Evolutionary conservation across 2,329 filamentous ascomycete genomes (phyloP).

Genomic region (Penicillium sp.): DNA sequence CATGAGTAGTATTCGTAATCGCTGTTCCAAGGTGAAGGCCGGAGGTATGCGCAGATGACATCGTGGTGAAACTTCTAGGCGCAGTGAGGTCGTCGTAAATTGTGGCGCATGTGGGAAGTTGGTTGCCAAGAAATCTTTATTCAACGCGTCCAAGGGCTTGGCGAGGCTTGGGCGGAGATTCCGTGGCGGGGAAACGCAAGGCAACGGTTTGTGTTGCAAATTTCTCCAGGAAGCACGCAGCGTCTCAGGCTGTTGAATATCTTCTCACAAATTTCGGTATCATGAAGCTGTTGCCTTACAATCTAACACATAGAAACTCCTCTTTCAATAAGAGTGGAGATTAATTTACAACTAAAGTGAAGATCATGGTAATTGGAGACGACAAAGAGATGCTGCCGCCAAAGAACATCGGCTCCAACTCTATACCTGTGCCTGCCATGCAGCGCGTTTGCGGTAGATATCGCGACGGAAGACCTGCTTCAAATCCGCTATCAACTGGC

Average conservation of each 20-base stretch:
- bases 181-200: background rate
- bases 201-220: background rate
- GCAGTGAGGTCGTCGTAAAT: background rate
- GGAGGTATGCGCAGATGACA: background rate
- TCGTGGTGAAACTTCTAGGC: background rate
- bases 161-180: background rate
- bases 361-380: background rate
- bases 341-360: background rate
- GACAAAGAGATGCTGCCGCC: background rate
- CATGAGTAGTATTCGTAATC: background rate
- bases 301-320: too few relatives aligned
- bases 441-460: conserved; percentile 43
- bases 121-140: background rate
- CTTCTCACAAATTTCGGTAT: too few relatives aligned
- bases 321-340: background rate
- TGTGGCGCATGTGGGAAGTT: background rate
- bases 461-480: conserved; percentile 49
- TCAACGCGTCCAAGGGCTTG: background rate
- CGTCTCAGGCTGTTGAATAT: too few relatives aligned
- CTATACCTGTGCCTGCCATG: conserved; percentile 27
- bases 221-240: background rate
- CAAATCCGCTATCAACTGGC: conserved; percentile 27
- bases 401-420: background rate
- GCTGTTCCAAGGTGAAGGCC: background rate
- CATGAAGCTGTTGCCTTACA: too few relatives aligned